A percentile compares a stretch with the other conserved stretches of the same genome.
Evolutionary conservation across 2,329 filamentous ascomycete species (phyloP).

Genomic region (Nigrospora sphaerica): DNA sequence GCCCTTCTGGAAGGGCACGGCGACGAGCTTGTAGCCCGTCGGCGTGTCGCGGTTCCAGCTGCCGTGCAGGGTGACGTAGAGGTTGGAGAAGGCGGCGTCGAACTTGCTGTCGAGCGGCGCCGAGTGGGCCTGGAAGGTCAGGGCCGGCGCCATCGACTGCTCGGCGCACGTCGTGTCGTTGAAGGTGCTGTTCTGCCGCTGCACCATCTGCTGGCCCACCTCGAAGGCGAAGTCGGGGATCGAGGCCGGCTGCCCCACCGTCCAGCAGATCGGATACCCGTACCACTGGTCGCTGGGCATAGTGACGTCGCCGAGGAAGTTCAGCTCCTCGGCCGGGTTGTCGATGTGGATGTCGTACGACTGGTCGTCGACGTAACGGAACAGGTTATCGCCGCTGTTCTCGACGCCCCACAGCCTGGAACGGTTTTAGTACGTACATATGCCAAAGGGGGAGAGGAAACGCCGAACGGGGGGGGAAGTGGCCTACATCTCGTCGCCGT

Average conservation of each 20-base stretch:
- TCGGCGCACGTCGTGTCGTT: conserved; percentile 15
- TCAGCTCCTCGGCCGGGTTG: conserved; percentile 60
- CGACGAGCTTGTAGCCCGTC: conserved; percentile 27
- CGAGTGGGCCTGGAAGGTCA: conserved; percentile 50
- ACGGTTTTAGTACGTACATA: conserved; percentile 18
- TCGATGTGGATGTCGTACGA: conserved; percentile 44
- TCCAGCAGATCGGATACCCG: conserved; percentile 48
- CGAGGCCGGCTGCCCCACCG: conserved; percentile 30
- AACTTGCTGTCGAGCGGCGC: conserved; percentile 60
- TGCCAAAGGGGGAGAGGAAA: background rate
- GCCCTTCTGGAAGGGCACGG: conserved; percentile 25
- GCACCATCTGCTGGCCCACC: conserved; percentile 24
- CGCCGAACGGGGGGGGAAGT: too few relatives aligned
- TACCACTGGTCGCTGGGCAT: conserved; percentile 41
- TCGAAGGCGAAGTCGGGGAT: conserved; percentile 21
- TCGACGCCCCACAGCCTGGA: conserved; percentile 43
- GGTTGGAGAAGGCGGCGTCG: conserved; percentile 43
- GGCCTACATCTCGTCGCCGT: conserved; percentile 28
- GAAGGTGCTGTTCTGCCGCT: conserved; percentile 15
- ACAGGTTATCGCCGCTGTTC: conserved; percentile 56
- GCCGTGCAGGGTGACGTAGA: conserved; percentile 57
- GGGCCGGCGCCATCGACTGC: conserved; percentile 27
- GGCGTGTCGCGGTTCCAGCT: conserved; percentile 37
- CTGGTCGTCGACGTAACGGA: conserved; percentile 31
- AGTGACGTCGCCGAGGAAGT: conserved; percentile 55